These are phyloP conservation scores for Jimgerdemannia flammicorona DNA, from an alignment of 192 early-diverging fungal genomes.

Conservation along the genomic window DNA sequence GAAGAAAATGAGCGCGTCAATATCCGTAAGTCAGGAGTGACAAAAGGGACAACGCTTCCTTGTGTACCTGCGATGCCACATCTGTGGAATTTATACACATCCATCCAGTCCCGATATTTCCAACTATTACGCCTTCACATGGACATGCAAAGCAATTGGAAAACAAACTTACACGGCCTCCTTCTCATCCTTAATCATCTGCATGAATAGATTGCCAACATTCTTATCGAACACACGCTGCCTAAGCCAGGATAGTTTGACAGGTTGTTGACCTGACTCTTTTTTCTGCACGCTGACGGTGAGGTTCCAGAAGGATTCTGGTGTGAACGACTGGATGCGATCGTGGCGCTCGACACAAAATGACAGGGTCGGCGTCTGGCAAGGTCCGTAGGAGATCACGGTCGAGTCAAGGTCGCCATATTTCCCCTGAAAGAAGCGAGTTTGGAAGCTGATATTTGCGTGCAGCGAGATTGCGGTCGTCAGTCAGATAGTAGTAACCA, in stretches of 20 bases:
- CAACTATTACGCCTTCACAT: no score
- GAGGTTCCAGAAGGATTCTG: conserved; percentile 44
- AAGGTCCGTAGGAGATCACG: conserved; percentile 47
- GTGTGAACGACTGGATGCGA: conserved; percentile 47
- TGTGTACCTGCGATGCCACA: no score
- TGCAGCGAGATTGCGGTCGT: no score
- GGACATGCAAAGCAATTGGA: not conserved
- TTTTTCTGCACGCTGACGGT: conserved; percentile 19
- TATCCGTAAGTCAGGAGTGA: no score
- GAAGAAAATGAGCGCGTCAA: no score
- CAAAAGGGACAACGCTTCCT: no score
- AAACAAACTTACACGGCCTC: conserved; percentile 32
- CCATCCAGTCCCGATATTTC: no score
- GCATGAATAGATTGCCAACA: conserved; percentile 25
- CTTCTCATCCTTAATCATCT: conserved; percentile 23
- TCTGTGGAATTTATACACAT: no score
- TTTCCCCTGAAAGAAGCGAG: conserved; percentile 52
- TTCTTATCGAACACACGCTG: conserved; percentile 40
- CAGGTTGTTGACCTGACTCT: conserved; percentile 10
- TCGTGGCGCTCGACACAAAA: conserved; percentile 54
- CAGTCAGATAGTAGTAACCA: not conserved
- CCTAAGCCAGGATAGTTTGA: conserved; percentile 21
- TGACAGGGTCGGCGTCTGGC: conserved; percentile 48
- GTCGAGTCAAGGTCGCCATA: conserved; percentile 46
- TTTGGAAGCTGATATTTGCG: conserved; percentile 32